Percentiles rank a stretch among this genome's conserved stretches.
phyloP scores from a whole-genome alignment of 306 rosid genomes.

The Citrullus mucosospermus region DNA sequence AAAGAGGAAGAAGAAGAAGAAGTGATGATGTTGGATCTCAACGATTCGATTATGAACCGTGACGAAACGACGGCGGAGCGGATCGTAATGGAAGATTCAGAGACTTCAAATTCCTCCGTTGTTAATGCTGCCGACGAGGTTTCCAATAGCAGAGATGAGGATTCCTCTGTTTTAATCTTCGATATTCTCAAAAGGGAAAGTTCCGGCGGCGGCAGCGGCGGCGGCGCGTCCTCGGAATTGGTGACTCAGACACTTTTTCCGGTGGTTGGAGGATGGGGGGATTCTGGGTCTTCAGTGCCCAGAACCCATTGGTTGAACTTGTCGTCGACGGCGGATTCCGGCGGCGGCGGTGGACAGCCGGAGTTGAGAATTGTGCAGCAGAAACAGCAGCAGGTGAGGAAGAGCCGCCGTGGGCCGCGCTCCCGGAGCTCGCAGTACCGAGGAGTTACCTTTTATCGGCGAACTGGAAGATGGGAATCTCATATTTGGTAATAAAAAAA shows the following conservation, averaged over 20 bases:
- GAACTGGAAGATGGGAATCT: slow-evolving; percentile 65
- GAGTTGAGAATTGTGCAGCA: slow-evolving; percentile 29
- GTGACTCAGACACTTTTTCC: slow-evolving; percentile 25
- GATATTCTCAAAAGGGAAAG: slow-evolving; percentile 25
- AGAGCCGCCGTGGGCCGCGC: slow-evolving; percentile 44
- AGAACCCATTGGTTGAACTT: slow-evolving; percentile 38
- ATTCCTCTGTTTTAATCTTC: slow-evolving; percentile 26
- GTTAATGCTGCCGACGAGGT: slow-evolving; percentile 28
- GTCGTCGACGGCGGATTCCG: slow-evolving; percentile 25
- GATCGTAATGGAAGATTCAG: slow-evolving; percentile 19
- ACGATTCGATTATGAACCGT: slow-evolving; percentile 7
- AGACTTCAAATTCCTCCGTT: slow-evolving; percentile 31
- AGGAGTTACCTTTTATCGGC: slow-evolving; percentile 47
- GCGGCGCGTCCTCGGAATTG: slow-evolving; percentile 5
- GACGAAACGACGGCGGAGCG: slow-evolving; percentile 2
- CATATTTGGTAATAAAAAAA: slow-evolving; percentile 36
- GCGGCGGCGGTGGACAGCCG: background rate
- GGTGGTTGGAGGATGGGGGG: slow-evolving; percentile 15
- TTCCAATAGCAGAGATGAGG: slow-evolving; percentile 15
- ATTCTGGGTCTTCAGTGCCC: slow-evolving; percentile 8
- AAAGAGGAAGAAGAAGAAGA: background rate
- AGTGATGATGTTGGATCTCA: slow-evolving; percentile 36
- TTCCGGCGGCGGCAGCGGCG: background rate
- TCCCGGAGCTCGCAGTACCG: slow-evolving; percentile 57
- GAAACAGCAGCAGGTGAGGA: slow-evolving; percentile 23